phyloP scores from a whole-genome alignment of 768 basidiomycete genomes.

The Trametopsis cervina region DNA sequence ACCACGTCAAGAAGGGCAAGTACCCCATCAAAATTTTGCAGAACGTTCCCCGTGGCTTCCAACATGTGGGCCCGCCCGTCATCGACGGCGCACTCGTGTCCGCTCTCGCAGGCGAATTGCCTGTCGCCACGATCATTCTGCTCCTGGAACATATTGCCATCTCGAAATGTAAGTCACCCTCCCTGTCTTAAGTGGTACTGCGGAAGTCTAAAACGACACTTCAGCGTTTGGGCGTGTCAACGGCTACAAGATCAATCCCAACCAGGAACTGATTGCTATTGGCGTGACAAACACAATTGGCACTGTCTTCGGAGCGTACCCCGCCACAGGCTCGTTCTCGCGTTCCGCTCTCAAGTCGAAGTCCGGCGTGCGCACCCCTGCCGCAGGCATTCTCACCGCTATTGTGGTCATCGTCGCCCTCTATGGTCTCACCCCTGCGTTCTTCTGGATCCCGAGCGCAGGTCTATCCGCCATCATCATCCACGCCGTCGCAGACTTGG shows the following conservation, averaged over 20 bases:
- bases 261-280: conserved; percentile 94
- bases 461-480: conserved; percentile 92
- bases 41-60: conserved; percentile 80
- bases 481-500: conserved; percentile 83
- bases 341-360: conserved; percentile 96
- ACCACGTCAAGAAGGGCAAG: conserved; percentile 51
- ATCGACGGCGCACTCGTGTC: conserved; percentile 46
- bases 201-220: neutral
- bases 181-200: neutral
- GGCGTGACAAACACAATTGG: conserved; percentile 95
- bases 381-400: conserved; percentile 79
- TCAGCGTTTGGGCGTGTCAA: conserved; percentile 91
- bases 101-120: conserved; percentile 70
- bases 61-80: conserved; percentile 42
- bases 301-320: conserved; percentile 85
- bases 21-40: conserved; percentile 82
- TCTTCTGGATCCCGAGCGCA: conserved; percentile 83
- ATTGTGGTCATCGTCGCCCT: conserved; percentile 89
- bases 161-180: conserved; percentile 68
- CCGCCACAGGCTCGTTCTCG: conserved; percentile 97
- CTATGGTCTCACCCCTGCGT: conserved; percentile 89
- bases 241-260: conserved; percentile 88
- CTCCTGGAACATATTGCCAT: conserved; percentile 96
- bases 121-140: conserved; percentile 83
- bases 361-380: conserved; percentile 94